These are phyloP conservation scores for Colletotrichum chlorophyti DNA, from an alignment of 2,329 filamentous ascomycete genomes.

Conservation along the genomic window DNA sequence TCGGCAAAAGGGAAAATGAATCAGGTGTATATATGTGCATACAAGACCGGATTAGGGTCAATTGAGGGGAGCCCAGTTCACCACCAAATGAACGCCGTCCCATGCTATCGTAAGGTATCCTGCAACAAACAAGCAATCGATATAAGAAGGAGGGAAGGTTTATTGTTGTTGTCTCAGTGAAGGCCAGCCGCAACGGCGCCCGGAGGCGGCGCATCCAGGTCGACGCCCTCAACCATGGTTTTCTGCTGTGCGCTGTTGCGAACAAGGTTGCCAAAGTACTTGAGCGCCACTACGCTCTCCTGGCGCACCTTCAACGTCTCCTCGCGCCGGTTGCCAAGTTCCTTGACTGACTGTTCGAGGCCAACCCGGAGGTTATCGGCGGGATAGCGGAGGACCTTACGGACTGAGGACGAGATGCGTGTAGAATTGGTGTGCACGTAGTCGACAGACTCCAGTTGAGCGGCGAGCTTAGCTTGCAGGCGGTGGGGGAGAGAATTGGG, in stretches of 20 bases:
- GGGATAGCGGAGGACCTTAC: conserved; percentile 86
- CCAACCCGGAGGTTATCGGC: conserved; percentile 85
- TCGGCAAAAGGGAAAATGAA: conserved; percentile 10
- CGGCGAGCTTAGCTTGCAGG: conserved; percentile 82
- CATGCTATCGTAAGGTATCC: conserved; percentile 28
- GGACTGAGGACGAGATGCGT: conserved; percentile 84
- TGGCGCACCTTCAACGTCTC: conserved; percentile 81
- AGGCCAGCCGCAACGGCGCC: conserved; percentile 31
- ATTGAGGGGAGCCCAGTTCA: conserved; percentile 17
- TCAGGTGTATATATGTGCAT: conserved; percentile 21
- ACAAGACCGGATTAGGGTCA: neutral
- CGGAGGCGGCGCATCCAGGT: conserved; percentile 60
- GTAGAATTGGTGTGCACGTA: conserved; percentile 90
- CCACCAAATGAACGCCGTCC: conserved; percentile 23
- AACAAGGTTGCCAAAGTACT: conserved; percentile 89
- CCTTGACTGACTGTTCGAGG: conserved; percentile 84
- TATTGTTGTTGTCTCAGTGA: conserved; percentile 2
- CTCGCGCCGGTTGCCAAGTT: conserved; percentile 78
- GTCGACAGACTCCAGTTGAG: conserved; percentile 81
- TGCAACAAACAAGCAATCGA: conserved; percentile 21
- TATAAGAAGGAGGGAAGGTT: neutral
- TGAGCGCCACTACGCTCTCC: conserved; percentile 86
- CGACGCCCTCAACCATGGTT: conserved; percentile 55
- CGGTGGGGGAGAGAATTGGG: conserved; percentile 88
- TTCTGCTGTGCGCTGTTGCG: conserved; percentile 65